Conservation (phyloP, 1,139 yeast species). For the Suhomyces kunorum region DNA sequence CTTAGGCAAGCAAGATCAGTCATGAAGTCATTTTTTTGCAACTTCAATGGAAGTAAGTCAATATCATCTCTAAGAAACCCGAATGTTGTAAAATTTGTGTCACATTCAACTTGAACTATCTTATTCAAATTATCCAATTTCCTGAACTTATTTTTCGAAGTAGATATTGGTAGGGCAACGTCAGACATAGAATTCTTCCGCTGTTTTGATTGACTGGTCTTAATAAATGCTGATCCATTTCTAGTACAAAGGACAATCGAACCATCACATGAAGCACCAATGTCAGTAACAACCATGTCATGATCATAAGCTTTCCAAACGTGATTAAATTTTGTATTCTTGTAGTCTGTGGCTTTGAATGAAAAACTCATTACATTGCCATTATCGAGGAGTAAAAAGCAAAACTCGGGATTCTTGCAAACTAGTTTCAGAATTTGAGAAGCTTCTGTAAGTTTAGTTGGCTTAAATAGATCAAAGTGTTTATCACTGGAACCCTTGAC, state of each 20-base stretch:
- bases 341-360: slow-evolving; percentile 28
- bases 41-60: slow-evolving; percentile 52
- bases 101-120: slow-evolving; percentile 62
- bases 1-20: slow-evolving; percentile 55
- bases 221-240: slow-evolving; percentile 62
- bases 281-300: slow-evolving; percentile 56
- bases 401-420: slow-evolving; percentile 36
- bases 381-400: slow-evolving; percentile 49
- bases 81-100: slow-evolving; percentile 66
- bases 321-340: slow-evolving; percentile 37
- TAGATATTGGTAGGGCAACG: slow-evolving; percentile 27
- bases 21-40: slow-evolving; percentile 45
- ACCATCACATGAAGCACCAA: slow-evolving; percentile 71
- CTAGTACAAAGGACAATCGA: slow-evolving; percentile 65
- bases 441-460: slow-evolving; percentile 48
- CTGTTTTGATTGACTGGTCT: slow-evolving; percentile 24
- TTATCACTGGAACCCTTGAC: slow-evolving; percentile 34
- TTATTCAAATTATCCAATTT: slow-evolving; percentile 56
- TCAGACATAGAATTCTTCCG: slow-evolving; percentile 40
- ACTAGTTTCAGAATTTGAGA: slow-evolving; percentile 35
- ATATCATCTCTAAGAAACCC: slow-evolving; percentile 68
- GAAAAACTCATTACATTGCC: slow-evolving; percentile 52
- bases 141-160: slow-evolving; percentile 50
- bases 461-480: slow-evolving; percentile 56
- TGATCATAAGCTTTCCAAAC: slow-evolving; percentile 58